These are phyloP conservation scores for Aspergillus hortae DNA, from an alignment of 2,329 filamentous ascomycete genomes.

Conservation along the genomic window DNA sequence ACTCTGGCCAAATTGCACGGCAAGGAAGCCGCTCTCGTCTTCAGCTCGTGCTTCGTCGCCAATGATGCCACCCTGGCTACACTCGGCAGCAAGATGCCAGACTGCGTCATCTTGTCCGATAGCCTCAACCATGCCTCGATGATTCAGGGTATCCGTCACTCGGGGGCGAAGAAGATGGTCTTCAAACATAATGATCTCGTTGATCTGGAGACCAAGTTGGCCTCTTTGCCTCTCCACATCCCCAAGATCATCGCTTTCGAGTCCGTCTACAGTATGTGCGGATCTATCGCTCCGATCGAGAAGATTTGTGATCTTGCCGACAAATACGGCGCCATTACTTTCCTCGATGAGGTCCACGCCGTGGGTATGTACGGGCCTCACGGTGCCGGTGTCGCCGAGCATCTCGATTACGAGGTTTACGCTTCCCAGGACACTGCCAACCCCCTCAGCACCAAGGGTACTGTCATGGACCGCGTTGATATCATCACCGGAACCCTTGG, in stretches of 20 bases:
- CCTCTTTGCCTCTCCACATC: conserved; percentile 74
- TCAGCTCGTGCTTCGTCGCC: conserved; percentile 96
- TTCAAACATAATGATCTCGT: conserved; percentile 98
- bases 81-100: conserved; percentile 91
- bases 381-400: conserved; percentile 93
- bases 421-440: conserved; percentile 61
- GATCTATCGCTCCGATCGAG: conserved; percentile 92
- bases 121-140: conserved; percentile 97
- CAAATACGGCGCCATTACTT: conserved; percentile 96
- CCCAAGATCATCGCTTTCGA: conserved; percentile 99
- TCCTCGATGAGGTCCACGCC: conserved; percentile 96
- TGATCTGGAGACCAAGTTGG: conserved; percentile 88
- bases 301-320: conserved; percentile 94
- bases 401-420: conserved; percentile 90
- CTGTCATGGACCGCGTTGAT: conserved; percentile 91
- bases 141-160: conserved; percentile 98
- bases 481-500: conserved; percentile 97
- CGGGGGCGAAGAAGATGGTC: conserved; percentile 92
- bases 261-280: conserved; percentile 99
- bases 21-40: conserved; percentile 88
- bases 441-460: conserved; percentile 56
- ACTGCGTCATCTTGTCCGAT: conserved; percentile 97
- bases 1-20: conserved; percentile 84
- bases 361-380: conserved; percentile 98
- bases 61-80: conserved; percentile 97